Base-by-base conservation (phyloP, 208 protist genomes). In the Leishmania aethiopica region DNA sequence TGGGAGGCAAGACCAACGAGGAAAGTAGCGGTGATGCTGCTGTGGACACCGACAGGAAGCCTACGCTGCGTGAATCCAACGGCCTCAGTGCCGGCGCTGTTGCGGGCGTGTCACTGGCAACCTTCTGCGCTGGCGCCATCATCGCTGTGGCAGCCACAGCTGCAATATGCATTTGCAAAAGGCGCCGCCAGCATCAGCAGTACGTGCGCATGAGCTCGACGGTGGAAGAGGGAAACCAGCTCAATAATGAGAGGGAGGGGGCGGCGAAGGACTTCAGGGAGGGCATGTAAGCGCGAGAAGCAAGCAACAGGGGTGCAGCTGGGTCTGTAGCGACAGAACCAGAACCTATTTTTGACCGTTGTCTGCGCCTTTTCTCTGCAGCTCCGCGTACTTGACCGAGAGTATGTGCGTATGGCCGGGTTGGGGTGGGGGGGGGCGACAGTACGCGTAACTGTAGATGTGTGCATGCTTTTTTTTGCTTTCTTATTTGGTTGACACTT, bases 71-170 rank as follows among this genome's bases (percentile, higher is more conserved):
- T 40, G 42, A 53, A 13, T 49, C 53, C 59, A 60, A 77, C 66
- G 53, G 71, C 19, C 77, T 88, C 60, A 88, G 84, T 66, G 59
- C 49, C 1, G 80, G 80, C 40, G 84, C 84, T 37, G 80, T 81
- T 15, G 84, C 77, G 37, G 57, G 84, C n/a, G 82, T 88, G 51
- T 84, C 80, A 32, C 51, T 85, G 37, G 84, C 55, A 47, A 83
- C 84, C 42, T 88, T 88, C 84, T 79, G 69, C 37, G 77, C 72
- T 15, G 84, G 84, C 53, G 79, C 59, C 32, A 51, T 80, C 37
- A 77, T 88, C 62, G 84, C 84, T 1, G 81, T 59, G 0, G 84
- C 53, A 2, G 76, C 71, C 4, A 82, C 77, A 13, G 77, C 59
- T 6, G 15, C 57, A 22, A 45, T 88, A 40, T 88, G 78, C 77